Evolutionary conservation across 1,284 basidiomycete genomes (phyloP), one percentile per base, ranked within the genome.

Genomic region (Violaceomyces palustris): DNA sequence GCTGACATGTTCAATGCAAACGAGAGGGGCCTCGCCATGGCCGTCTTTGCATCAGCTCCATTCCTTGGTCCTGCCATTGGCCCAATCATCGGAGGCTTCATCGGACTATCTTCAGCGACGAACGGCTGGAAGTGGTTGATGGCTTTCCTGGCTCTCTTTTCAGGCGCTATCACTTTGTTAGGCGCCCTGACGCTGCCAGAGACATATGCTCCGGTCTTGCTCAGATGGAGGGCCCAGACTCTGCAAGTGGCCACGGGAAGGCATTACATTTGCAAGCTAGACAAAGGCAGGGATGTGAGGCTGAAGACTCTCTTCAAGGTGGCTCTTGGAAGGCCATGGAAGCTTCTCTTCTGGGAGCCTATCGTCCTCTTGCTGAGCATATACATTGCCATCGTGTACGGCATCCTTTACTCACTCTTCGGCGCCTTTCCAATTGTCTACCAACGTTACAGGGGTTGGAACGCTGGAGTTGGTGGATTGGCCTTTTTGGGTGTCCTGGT

Each of bases 341-440:
- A 52, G 26, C 62, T 75, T 25, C 54, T 89, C 30, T 77, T 83
- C 50, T 75, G 75, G 17, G 88, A 90, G 71, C 87, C 87, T 2
- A 87, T 89, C 80, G 75, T 90, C n/a, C 73, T 83, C 6, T 79
- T 82, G 3, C 74, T 86, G 21, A 87, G 84, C 0, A 32, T 82
- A 6, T 88, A 88, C 75, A 79, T 86, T 7, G 87, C 87, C 0
- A 90, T 93, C 69, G 77, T 86, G 6, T 88, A 69, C 47, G 85
- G 75, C 17, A 28, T 43, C 10, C 35, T 58, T 18, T 71, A 71
- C 37, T 47, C 54, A 9, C 49, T 67, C 7, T 74, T 74, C 35
- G 63, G 59, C 14, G 66, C 68, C 0, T 74, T 70, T 38, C 74
- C 74, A 0, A 53, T 73, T 34, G 70, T 74, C 36, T 75, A 73